These are phyloP conservation scores for Russula virescens DNA, from an alignment of 768 basidiomycete genomes.

Conservation along the genomic window DNA sequence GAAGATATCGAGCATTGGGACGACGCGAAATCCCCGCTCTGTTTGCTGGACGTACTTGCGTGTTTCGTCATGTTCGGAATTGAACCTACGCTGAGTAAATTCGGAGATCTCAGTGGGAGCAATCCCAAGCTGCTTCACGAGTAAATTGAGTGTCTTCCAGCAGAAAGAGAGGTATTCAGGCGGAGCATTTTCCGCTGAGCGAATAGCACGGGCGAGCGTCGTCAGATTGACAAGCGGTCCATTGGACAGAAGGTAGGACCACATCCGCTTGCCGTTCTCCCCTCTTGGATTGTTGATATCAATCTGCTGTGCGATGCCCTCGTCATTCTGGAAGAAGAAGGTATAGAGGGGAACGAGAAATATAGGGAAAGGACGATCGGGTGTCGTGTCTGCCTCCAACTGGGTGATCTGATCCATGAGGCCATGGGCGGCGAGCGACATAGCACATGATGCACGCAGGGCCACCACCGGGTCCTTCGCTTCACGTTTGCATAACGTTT, in stretches of 20 bases:
- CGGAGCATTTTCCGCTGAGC: not conserved
- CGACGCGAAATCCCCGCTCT: slow-evolving; percentile 5
- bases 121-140: slow-evolving; percentile 1
- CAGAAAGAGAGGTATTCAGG: slow-evolving; percentile 3
- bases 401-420: not conserved
- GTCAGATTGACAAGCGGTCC: slow-evolving; percentile 9
- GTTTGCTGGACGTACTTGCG: not conserved
- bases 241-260: not conserved
- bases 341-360: slow-evolving; percentile 2
- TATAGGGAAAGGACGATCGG: not conserved
- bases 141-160: slow-evolving; percentile 10
- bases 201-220: not conserved
- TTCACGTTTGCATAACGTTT: not conserved
- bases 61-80: not conserved
- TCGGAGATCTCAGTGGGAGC: not conserved
- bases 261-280: not conserved
- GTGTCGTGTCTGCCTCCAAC: not conserved
- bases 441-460: slow-evolving; percentile 6
- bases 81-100: not conserved
- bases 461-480: not conserved
- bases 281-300: no score
- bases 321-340: not conserved
- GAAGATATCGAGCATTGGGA: slow-evolving; percentile 1
- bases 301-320: not conserved
- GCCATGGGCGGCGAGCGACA: slow-evolving; percentile 6